phyloP scores from a whole-genome alignment of 1,284 basidiomycete genomes.

The Boletus sp. region DNA sequence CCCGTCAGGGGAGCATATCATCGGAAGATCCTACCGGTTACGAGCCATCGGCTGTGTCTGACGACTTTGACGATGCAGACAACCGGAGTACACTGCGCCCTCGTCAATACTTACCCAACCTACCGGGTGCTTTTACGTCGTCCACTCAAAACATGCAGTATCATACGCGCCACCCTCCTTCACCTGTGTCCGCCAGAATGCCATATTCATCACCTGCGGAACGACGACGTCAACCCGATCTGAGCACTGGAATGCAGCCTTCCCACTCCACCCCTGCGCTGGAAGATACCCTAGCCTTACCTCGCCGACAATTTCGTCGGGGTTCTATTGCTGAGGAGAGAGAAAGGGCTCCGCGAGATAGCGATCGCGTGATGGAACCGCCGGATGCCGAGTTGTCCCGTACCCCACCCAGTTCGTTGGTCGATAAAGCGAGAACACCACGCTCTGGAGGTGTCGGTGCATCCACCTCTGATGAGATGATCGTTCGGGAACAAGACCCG shows the following conservation, averaged over 20 bases:
- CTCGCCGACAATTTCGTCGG: slow-evolving; percentile 26
- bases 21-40: slow-evolving; percentile 66
- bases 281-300: slow-evolving; percentile 25
- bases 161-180: slow-evolving; percentile 29
- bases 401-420: slow-evolving; percentile 9
- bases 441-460: slow-evolving; percentile 16
- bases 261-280: slow-evolving; percentile 28
- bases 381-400: slow-evolving; percentile 23
- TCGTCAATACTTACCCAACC: slow-evolving; percentile 33
- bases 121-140: slow-evolving; percentile 30
- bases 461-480: slow-evolving; percentile 24
- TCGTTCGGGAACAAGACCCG: slow-evolving; percentile 21
- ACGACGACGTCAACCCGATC: slow-evolving; percentile 28
- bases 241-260: slow-evolving; percentile 20
- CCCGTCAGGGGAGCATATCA: slow-evolving; percentile 65
- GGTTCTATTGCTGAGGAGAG: slow-evolving; percentile 28
- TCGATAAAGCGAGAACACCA: slow-evolving; percentile 19
- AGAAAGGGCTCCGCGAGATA: slow-evolving; percentile 27
- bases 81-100: slow-evolving; percentile 44
- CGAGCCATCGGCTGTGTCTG: slow-evolving; percentile 56
- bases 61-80: slow-evolving; percentile 57
- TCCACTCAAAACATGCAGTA: slow-evolving; percentile 25
- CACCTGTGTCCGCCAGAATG: slow-evolving; percentile 30
- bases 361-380: slow-evolving; percentile 22
- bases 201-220: slow-evolving; percentile 28